phyloP scores from a whole-genome alignment of 805 yeast species.

The Pichia occidentalis region DNA sequence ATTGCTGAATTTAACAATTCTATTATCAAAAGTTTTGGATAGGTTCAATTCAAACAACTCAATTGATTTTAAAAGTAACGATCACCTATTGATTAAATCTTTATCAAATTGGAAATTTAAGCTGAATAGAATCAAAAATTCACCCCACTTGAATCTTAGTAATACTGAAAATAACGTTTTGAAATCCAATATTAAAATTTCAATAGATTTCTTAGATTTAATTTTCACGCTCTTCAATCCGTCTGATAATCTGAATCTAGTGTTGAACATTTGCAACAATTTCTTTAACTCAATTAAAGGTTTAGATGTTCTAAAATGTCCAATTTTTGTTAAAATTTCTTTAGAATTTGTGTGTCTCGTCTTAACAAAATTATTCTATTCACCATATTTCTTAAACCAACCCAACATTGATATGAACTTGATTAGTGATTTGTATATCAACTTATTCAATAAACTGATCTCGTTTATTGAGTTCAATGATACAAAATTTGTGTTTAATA shows the following conservation, averaged over 20 bases:
- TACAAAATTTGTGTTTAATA: slow-evolving; percentile 13
- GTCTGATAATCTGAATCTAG: too few relatives aligned
- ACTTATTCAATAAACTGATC: slow-evolving; percentile 13
- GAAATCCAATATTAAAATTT: slow-evolving; percentile 6
- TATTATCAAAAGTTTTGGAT: slow-evolving; percentile 19
- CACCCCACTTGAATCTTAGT: background rate
- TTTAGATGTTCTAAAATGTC: slow-evolving; percentile 15
- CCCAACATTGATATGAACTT: slow-evolving; percentile 1
- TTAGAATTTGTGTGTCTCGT: slow-evolving; percentile 19
- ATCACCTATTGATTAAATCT: slow-evolving; percentile 18
- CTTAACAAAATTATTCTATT: slow-evolving; percentile 13
- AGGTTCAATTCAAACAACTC: slow-evolving; percentile 20
- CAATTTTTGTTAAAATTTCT: slow-evolving; percentile 20
- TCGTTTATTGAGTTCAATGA: slow-evolving; percentile 14
- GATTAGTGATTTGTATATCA: slow-evolving; percentile 3
- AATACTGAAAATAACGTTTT: slow-evolving; percentile 7
- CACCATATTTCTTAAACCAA: slow-evolving; percentile 9
- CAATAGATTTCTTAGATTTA: slow-evolving; percentile 15
- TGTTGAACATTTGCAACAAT: too few relatives aligned
- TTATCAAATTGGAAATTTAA: slow-evolving; percentile 23
- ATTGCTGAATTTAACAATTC: slow-evolving; percentile 17
- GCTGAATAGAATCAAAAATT: slow-evolving; percentile 9
- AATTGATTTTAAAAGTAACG: background rate
- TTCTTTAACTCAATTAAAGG: slow-evolving; percentile 6
- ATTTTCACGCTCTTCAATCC: slow-evolving; percentile 18